Evolutionary conservation across 345 rosid genomes (phyloP), one percentile per base, ranked within the genome.

Genomic region (Diplotaxis tenuifolia): DNA sequence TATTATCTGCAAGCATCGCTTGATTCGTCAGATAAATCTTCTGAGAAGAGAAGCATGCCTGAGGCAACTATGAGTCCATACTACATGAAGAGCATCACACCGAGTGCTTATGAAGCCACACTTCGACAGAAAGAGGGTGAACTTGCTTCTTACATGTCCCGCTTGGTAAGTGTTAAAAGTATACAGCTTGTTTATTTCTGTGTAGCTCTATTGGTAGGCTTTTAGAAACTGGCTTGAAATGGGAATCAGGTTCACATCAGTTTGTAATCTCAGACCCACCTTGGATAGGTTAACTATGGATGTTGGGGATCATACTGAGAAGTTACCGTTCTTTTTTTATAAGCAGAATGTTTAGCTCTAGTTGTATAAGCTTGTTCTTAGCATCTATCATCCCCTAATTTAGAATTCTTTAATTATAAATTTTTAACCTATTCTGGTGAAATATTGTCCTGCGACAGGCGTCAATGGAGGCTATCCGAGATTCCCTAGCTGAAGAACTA

Each of bases 81-180:
- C 86, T 88, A 83, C 81, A 84, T 92, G 93, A 96, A 89, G 86
- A 92, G 95, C 85, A 87, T 92, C 85, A 96, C 95, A 68, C 92
- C 94, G 40, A 90, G 90, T 82, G 84, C 97, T 78, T 92, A 89
- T 77, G 98, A 96, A 80, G 82, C 96, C 59, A 83, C 96, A 53
- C 97, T 92, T 81, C 94, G 96, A 60, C 99, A 92, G 83, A 96
- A 96, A 86, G 99, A 96, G 84, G 99, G 99, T 19, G 99, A 96
- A 83, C 91, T 96, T 79, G 91, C 96, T 18, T 92, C 98, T 9
- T 96, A 92, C 79, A 87, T 89, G 89, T 89, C 99, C 68, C 99
- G 97, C 66, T 86, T 96, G 98, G 99, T 96, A 85, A 52, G 80
- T 23, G 12, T 64, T 23, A 27, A 23, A 66, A 19, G 36, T 57